phyloP scores from a whole-genome alignment of 2,329 filamentous ascomycete species.

The Neopestalotiopsis sp. region DNA sequence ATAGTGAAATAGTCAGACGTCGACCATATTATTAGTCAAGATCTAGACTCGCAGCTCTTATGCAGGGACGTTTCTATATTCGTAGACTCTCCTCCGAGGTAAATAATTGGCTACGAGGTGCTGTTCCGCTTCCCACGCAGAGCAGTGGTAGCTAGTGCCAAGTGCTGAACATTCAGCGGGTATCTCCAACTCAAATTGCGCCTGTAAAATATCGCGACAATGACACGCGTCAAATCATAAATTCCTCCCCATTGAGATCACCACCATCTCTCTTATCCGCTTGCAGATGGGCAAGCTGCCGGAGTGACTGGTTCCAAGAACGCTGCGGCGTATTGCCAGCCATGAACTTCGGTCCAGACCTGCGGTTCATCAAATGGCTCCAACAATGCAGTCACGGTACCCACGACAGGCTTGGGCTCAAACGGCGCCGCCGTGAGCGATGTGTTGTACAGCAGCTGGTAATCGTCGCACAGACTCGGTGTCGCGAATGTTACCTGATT shows the following conservation, averaged over 20 bases:
- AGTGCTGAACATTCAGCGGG: neutral
- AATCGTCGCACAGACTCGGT: slow-evolving; percentile 47
- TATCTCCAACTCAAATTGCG: neutral
- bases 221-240: too few relatives aligned
- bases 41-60: neutral
- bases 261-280: neutral
- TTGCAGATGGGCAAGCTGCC: neutral
- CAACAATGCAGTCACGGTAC: slow-evolving; percentile 29
- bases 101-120: neutral
- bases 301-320: slow-evolving; percentile 30
- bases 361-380: slow-evolving; percentile 30
- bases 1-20: too few relatives aligned
- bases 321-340: slow-evolving; percentile 30
- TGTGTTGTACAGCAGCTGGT: slow-evolving; percentile 52
- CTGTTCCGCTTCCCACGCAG: neutral
- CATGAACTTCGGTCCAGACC: slow-evolving; percentile 28
- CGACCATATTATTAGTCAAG: too few relatives aligned
- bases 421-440: slow-evolving; percentile 40
- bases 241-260: neutral
- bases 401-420: slow-evolving; percentile 34
- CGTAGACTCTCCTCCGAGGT: neutral
- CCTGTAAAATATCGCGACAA: neutral
- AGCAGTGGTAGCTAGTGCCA: neutral
- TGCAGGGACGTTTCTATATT: neutral
- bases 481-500: slow-evolving; percentile 58